phyloP scores from a whole-genome alignment of 1,139 yeast species.

The Scheffersomyces insectosa region DNA sequence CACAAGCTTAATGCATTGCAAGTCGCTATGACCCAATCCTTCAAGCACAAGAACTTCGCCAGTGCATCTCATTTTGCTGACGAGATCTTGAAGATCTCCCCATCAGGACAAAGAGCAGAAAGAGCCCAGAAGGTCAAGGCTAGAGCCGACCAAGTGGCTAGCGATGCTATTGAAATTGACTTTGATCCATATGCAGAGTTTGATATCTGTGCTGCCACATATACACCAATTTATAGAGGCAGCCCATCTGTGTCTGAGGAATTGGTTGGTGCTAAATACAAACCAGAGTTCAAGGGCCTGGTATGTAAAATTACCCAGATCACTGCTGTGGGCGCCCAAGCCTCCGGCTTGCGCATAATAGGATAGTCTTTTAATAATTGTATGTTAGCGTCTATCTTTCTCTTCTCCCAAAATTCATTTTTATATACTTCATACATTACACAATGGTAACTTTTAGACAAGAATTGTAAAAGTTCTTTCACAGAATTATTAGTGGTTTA shows the following conservation, averaged over 20 bases:
- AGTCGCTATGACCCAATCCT: slow-evolving; percentile 93
- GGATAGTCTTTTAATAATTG: slow-evolving; percentile 14
- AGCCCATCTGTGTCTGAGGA: slow-evolving; percentile 72
- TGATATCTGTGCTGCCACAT: slow-evolving; percentile 83
- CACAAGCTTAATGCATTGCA: slow-evolving; percentile 88
- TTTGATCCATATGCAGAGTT: slow-evolving; percentile 92
- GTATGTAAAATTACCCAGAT: slow-evolving; percentile 75
- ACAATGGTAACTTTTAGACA: no score
- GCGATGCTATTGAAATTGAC: slow-evolving; percentile 86
- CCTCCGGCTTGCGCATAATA: slow-evolving; percentile 80
- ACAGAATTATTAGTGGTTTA: no score
- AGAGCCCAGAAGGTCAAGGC: slow-evolving; percentile 83
- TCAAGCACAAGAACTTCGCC: slow-evolving; percentile 82
- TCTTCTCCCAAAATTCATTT: no score
- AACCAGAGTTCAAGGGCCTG: slow-evolving; percentile 72
- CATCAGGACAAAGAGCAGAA: slow-evolving; percentile 81
- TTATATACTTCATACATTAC: no score
- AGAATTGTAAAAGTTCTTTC: no score
- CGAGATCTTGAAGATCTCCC: slow-evolving; percentile 68
- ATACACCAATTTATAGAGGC: slow-evolving; percentile 86
- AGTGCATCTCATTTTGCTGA: slow-evolving; percentile 90
- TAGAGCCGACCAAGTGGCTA: slow-evolving; percentile 75
- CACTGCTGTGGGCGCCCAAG: slow-evolving; percentile 87
- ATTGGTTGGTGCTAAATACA: slow-evolving; percentile 89
- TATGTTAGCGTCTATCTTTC: no score